A percentile compares a stretch with the other conserved stretches of the same genome.
phyloP scores from a whole-genome alignment of 495 filamentous ascomycete genomes.

The Neurospora sp. region DNA sequence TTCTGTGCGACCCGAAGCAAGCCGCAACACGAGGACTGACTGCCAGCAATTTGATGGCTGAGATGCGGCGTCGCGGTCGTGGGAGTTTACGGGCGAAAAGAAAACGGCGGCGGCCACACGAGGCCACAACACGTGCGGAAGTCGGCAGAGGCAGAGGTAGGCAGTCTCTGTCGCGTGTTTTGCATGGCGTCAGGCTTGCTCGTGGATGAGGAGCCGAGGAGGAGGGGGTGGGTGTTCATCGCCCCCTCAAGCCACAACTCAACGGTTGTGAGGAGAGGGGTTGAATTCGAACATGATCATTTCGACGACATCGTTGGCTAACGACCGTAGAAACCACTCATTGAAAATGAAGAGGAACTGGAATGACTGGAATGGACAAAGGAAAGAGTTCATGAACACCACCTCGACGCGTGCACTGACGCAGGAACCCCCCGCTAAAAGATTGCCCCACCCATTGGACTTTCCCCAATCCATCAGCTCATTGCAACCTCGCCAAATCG shows the following conservation, averaged over 20 bases:
- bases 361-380: neutral
- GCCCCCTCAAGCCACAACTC: neutral
- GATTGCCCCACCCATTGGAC: neutral
- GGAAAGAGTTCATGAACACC: neutral
- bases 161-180: neutral
- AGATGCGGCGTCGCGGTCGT: neutral
- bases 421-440: neutral
- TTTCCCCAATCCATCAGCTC: neutral
- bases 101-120: neutral
- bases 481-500: constrained; percentile 9
- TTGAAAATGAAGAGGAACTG: neutral
- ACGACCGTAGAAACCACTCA: neutral
- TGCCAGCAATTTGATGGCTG: neutral
- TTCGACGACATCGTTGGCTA: neutral
- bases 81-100: neutral
- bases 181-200: neutral
- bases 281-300: neutral
- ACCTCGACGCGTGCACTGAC: neutral
- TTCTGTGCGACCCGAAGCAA: neutral
- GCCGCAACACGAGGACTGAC: neutral
- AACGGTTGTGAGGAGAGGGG: neutral
- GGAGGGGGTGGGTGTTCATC: neutral
- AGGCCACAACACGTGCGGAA: neutral
- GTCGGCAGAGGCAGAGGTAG: neutral
- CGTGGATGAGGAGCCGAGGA: neutral